A percentile compares a stretch with the other conserved stretches of the same genome.
phyloP scores from a whole-genome alignment of 805 yeast genomes.

The Myxozyma monticola region DNA sequence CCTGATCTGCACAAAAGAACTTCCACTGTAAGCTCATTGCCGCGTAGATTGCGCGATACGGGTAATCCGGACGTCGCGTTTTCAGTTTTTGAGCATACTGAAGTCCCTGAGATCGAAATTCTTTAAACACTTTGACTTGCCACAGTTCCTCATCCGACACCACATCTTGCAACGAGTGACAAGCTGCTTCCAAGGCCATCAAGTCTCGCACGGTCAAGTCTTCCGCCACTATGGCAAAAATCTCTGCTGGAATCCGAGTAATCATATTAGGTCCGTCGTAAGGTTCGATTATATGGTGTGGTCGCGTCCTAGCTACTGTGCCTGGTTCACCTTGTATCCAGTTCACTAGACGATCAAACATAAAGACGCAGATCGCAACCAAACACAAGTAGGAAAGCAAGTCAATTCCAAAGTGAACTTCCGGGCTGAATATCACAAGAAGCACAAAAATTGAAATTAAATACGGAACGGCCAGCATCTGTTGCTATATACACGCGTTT shows the following conservation, averaged over 20 bases:
- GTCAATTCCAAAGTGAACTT: too few species aligned
- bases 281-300: too few species aligned
- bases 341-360: too few species aligned
- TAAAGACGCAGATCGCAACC: too few species aligned
- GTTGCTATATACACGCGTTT: too few species aligned
- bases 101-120: slow-evolving; percentile 12
- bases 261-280: slow-evolving; percentile 5
- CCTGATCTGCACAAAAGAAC: slow-evolving; percentile 22
- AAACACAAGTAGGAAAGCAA: too few species aligned
- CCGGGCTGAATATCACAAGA: too few species aligned
- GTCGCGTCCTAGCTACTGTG: too few species aligned
- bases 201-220: slow-evolving; percentile 11
- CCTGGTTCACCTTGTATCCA: too few species aligned
- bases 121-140: slow-evolving; percentile 13
- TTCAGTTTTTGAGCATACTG: slow-evolving; percentile 4
- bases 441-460: too few species aligned
- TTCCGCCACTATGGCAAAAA: slow-evolving; percentile 14
- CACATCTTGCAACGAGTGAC: slow-evolving; percentile 4
- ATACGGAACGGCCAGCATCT: too few species aligned
- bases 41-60: slow-evolving; percentile 5
- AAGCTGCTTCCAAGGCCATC: slow-evolving; percentile 6
- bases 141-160: slow-evolving; percentile 19
- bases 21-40: slow-evolving; percentile 8
- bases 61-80: not conserved
- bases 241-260: slow-evolving; percentile 20